phyloP scores from a whole-genome alignment of 192 early-diverging fungal species.

The Dissophora ornata region DNA sequence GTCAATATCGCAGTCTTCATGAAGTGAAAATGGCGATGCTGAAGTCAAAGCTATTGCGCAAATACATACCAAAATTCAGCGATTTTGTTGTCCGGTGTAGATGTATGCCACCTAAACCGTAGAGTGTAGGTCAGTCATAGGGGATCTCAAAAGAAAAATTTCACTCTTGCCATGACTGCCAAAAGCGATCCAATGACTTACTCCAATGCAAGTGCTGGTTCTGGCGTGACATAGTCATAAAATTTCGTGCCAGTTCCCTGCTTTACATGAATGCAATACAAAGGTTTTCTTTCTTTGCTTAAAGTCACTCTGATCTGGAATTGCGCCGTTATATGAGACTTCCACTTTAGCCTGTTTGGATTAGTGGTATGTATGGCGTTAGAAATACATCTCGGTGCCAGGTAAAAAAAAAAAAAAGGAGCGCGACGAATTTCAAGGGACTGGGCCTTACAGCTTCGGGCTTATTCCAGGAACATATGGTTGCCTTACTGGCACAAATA shows the following conservation, averaged over 20 bases:
- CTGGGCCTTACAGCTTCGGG: conserved; percentile 60
- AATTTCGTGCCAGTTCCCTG: conserved; percentile 60
- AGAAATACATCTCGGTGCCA: no score
- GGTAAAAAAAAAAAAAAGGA: no score
- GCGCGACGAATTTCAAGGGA: not conserved
- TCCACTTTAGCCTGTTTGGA: conserved; percentile 70
- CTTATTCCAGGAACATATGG: conserved; percentile 66
- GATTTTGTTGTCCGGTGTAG: conserved; percentile 60
- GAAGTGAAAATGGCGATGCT: no score
- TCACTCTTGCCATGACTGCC: no score
- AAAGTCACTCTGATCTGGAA: conserved; percentile 64
- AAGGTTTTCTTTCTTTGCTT: conserved; percentile 64
- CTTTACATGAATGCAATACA: conserved; percentile 59
- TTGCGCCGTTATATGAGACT: conserved; percentile 65
- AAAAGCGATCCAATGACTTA: conserved; percentile 29
- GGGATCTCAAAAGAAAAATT: no score
- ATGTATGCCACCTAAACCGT: conserved; percentile 58
- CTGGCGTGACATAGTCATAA: conserved; percentile 65
- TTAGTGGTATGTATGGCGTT: no score
- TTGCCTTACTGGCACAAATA: conserved; percentile 74
- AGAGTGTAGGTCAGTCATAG: not conserved
- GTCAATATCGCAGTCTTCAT: no score
- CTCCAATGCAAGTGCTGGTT: conserved; percentile 54
- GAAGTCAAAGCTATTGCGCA: no score
- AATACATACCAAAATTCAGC: conserved; percentile 59